Conservation (phyloP, 306 rosid genomes). For the Gynostemma pentaphyllum region DNA sequence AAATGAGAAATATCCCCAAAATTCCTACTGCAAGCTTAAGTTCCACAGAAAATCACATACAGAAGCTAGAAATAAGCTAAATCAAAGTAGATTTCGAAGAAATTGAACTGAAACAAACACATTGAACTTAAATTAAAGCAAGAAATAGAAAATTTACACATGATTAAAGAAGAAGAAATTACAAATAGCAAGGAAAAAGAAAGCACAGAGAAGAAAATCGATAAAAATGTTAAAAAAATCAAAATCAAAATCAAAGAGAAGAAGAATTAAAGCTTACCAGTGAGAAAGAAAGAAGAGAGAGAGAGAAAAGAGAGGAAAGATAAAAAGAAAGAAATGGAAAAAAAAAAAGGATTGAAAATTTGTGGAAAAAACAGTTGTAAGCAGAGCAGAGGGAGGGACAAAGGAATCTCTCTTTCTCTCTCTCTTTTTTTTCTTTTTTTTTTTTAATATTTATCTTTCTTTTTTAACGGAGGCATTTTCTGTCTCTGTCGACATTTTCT, state of each 20-base stretch:
- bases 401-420: constrained; percentile 10
- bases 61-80: not conserved
- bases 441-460: no score
- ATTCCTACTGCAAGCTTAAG: constrained; percentile 1
- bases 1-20: constrained; percentile 9
- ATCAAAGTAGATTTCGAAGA: constrained; percentile 8
- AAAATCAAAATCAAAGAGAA: not conserved
- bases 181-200: not conserved
- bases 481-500: constrained; percentile 17
- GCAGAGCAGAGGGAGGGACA: constrained; percentile 18
- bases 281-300: constrained; percentile 6
- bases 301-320: not conserved
- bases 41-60: not conserved
- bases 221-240: not conserved
- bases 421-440: not conserved
- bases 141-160: not conserved
- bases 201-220: not conserved
- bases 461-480: not conserved
- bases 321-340: not conserved
- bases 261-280: constrained; percentile 22
- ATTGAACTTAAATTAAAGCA: not conserved
- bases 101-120: not conserved
- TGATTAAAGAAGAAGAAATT: not conserved
- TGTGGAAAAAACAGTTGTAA: constrained; percentile 19
- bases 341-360: constrained; percentile 4